Base-by-base conservation (phyloP, 306 rosid species). In the Prunus kanzakura region DNA sequence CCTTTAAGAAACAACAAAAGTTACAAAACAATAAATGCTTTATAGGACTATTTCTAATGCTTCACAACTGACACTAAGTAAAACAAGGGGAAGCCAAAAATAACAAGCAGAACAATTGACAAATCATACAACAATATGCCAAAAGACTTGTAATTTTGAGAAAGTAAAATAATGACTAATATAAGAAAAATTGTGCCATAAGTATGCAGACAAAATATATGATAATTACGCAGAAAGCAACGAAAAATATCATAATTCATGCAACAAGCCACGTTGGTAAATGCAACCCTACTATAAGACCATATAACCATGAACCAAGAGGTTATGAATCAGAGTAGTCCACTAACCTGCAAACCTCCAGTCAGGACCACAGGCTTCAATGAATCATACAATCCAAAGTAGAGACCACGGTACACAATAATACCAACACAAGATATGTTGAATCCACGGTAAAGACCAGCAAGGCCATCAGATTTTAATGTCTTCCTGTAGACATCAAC, bases 381-480 rank as follows among this genome's bases (percentile, higher is more conserved):
- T 41, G 98, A 93, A 81, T 93, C 98, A 0, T 93, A 93, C 87
- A 91, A 61, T 84, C 98, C 96, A 63, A 93, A 93, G 88, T 93
- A 93, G 32, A 93, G 91, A 87, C 91, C 98, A 85, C 91, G 98
- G 58, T 93, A 93, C 19, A 93, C 98, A 56, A 90, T 89, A 80
- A 93, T 93, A 80, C 96, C 98, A 78, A 86, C 90, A 86, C 94
- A 87, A 1, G 97, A 93, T 50, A 91, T 79, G 85, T 85, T 89
- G 89, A 90, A 93, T 77, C 98, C 98, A 81, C 96, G 93, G 88
- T 93, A 90, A 63, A 89, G 98, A 13, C 98, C 98, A 56, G 94
- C 93, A 80, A 93, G 0, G 60, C 98, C 94, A 80, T 91, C 98
- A 67, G 93, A 47, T 30, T 82, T 76, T 76, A 89, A 64, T n/a